Percentiles rank a stretch among this genome's conserved stretches.
phyloP scores from a whole-genome alignment of 768 basidiomycete genomes.

The Agrocybe praecox region DNA sequence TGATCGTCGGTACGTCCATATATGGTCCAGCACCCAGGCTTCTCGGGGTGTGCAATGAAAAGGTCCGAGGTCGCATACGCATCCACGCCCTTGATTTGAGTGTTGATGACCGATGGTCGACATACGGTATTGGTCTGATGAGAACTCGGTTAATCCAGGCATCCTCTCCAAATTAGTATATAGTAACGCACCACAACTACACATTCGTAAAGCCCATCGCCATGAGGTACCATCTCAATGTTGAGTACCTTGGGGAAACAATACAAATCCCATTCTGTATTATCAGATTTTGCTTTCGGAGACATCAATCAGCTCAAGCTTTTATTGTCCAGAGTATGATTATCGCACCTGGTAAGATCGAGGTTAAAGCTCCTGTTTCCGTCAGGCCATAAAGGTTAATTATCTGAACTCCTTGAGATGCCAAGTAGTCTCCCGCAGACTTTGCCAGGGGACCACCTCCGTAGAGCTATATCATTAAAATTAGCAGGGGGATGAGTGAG shows the following conservation, averaged over 20 bases:
- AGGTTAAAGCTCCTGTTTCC: neutral
- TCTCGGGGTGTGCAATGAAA: slow-evolving; percentile 1
- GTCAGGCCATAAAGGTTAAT: slow-evolving; percentile 5
- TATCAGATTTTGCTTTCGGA: neutral
- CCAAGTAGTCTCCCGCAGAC: slow-evolving; percentile 6
- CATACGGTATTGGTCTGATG: neutral
- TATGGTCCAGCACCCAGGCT: slow-evolving; percentile 9
- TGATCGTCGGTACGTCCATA: slow-evolving; percentile 12
- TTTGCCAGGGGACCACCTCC: slow-evolving; percentile 11
- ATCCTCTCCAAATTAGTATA: neutral
- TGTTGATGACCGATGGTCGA: slow-evolving; percentile 2
- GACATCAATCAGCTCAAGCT: neutral
- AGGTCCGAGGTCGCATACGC: slow-evolving; percentile 12
- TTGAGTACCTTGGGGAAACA: neutral
- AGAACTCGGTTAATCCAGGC: neutral
- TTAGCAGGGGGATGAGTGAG: neutral
- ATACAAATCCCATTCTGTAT: slow-evolving; percentile 10
- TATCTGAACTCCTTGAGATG: slow-evolving; percentile 6
- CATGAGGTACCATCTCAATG: slow-evolving; percentile 5
- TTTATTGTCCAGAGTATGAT: neutral
- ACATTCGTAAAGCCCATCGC: neutral
- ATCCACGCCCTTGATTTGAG: neutral
- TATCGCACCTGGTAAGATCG: neutral
- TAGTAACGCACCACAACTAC: slow-evolving; percentile 2
- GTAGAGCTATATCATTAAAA: neutral